Conservation (phyloP, 495 filamentous ascomycete genomes). For the Parathielavia appendiculata region DNA sequence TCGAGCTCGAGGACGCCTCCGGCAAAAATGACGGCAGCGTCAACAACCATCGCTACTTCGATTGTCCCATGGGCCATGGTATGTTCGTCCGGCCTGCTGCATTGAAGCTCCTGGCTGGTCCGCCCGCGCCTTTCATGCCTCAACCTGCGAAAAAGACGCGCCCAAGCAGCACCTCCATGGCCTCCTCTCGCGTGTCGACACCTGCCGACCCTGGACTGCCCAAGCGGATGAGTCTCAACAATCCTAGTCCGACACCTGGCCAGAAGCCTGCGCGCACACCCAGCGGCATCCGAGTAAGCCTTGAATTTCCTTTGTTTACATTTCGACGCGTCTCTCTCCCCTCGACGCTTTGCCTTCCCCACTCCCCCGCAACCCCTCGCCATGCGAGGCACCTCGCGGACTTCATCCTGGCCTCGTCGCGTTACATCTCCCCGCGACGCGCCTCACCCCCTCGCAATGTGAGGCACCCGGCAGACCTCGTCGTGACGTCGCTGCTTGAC, state of each 20-base stretch:
- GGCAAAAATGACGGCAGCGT: slow-evolving; percentile 96
- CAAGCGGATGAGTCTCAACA: slow-evolving; percentile 64
- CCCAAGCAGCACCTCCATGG: slow-evolving; percentile 36
- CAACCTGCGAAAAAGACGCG: slow-evolving; percentile 33
- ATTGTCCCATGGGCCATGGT: slow-evolving; percentile 70
- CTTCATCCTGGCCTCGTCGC: too few relatives aligned
- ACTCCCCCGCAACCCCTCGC: too few relatives aligned
- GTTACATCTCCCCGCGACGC: too few relatives aligned
- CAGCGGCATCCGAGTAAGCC: slow-evolving; percentile 54
- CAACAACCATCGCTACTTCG: slow-evolving; percentile 84
- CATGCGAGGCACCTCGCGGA: too few relatives aligned
- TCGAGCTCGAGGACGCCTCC: slow-evolving; percentile 75
- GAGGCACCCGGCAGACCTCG: too few relatives aligned
- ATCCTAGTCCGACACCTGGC: slow-evolving; percentile 60
- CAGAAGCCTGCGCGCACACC: slow-evolving; percentile 48
- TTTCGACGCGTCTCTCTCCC: neutral
- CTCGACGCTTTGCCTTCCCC: neutral
- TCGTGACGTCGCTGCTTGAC: too few relatives aligned
- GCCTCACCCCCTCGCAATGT: too few relatives aligned
- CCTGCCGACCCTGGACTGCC: slow-evolving; percentile 46
- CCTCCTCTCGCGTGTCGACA: slow-evolving; percentile 27
- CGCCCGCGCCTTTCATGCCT: slow-evolving; percentile 33
- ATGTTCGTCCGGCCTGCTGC: slow-evolving; percentile 79
- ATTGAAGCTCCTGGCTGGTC: slow-evolving; percentile 55
- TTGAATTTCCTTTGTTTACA: neutral